phyloP scores from a whole-genome alignment of 1,284 basidiomycete species.

The Microbotryomycetes sp. region DNA sequence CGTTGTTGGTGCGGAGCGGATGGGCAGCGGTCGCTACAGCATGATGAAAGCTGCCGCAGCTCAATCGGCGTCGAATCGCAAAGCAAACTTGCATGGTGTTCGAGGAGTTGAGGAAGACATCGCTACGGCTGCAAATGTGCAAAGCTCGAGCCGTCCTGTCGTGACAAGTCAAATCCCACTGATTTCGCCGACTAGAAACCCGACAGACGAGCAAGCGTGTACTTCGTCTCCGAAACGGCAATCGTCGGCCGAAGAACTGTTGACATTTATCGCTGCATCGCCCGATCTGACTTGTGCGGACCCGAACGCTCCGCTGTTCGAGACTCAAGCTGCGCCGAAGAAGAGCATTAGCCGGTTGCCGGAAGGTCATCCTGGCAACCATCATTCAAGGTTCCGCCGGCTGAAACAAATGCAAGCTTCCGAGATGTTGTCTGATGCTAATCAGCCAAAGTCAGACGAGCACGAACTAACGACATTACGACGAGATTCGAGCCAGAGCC shows the following conservation, averaged over 20 bases:
- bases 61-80: background rate
- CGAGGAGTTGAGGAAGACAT: background rate
- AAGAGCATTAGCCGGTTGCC: background rate
- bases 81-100: background rate
- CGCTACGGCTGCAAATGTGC: background rate
- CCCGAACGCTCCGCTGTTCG: background rate
- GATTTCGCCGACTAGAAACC: background rate
- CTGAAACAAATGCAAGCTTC: background rate
- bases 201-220: background rate
- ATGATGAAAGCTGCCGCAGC: slow-evolving; percentile 4
- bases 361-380: background rate
- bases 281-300: slow-evolving; percentile 9
- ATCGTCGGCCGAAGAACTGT: background rate
- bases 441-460: background rate
- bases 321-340: background rate
- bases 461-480: background rate
- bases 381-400: slow-evolving; percentile 4
- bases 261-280: slow-evolving; percentile 11
- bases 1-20: slow-evolving; percentile 6
- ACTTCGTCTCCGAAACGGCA: background rate
- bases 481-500: background rate
- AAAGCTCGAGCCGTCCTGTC: background rate
- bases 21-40: slow-evolving; percentile 9
- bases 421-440: background rate
- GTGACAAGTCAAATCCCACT: background rate